phyloP scores from a whole-genome alignment of 371 early-diverging fungal genomes.

The Dichotomocladium elegans region DNA sequence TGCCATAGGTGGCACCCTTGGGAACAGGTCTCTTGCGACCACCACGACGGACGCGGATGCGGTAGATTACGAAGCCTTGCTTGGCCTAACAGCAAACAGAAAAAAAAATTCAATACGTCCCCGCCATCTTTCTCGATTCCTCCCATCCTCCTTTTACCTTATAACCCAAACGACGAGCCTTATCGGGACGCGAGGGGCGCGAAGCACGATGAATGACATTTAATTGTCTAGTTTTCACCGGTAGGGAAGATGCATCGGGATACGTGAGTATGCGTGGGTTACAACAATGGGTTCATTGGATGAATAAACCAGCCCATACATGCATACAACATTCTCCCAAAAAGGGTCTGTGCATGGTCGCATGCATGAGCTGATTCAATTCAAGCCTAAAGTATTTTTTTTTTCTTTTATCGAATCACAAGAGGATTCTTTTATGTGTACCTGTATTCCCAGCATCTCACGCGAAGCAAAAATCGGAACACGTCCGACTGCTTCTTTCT shows the following conservation, averaged over 20 bases:
- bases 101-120: background rate
- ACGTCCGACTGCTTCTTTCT: slow-evolving; percentile 99
- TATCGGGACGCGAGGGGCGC: slow-evolving; percentile 98
- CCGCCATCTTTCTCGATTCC: background rate
- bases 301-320: slow-evolving; percentile 1
- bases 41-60: slow-evolving; percentile 98
- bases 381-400: slow-evolving; percentile 8
- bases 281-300: slow-evolving; percentile 6
- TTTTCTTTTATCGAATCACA: too few species aligned
- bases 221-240: slow-evolving; percentile 63
- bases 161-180: slow-evolving; percentile 99
- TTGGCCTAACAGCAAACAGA: slow-evolving; percentile 59
- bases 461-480: slow-evolving; percentile 96
- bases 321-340: too few species aligned
- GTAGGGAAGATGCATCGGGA: too few species aligned
- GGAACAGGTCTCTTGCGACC: slow-evolving; percentile 93
- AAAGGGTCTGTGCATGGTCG: too few species aligned
- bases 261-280: slow-evolving; percentile 4
- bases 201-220: slow-evolving; percentile 97
- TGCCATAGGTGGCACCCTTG: slow-evolving; percentile 98
- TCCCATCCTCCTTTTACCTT: slow-evolving; percentile 48
- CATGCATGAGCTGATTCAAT: background rate
- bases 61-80: slow-evolving; percentile 97
- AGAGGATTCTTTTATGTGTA: slow-evolving; percentile 1
- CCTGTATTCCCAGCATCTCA: slow-evolving; percentile 98